Percentiles rank a stretch among this genome's conserved stretches.
phyloP scores from a whole-genome alignment of 345 rosid species.

The Arabidopsis arenosa region DNA sequence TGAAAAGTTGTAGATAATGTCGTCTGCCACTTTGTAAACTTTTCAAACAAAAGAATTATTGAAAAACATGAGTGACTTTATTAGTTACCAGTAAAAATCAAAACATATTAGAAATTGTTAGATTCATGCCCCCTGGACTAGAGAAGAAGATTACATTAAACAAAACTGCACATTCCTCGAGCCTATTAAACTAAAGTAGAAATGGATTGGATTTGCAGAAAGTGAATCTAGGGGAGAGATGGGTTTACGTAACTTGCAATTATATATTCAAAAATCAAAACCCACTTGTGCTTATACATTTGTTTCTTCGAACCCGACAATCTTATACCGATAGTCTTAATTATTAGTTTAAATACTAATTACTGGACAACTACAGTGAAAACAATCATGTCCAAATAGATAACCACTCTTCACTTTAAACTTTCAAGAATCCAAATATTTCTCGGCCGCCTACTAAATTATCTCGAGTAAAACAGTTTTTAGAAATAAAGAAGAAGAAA shows the following conservation, averaged over 20 bases:
- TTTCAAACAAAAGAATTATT: not conserved
- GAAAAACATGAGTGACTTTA: constrained; percentile 10
- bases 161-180: constrained; percentile 37
- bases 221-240: constrained; percentile 39
- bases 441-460: not conserved
- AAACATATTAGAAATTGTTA: constrained; percentile 18
- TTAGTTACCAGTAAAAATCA: constrained; percentile 16
- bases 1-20: not conserved
- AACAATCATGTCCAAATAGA: constrained; percentile 16
- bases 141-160: constrained; percentile 29
- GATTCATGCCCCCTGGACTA: constrained; percentile 43
- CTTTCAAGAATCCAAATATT: not conserved
- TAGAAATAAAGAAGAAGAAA: not conserved
- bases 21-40: constrained; percentile 20
- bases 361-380: constrained; percentile 4
- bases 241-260: constrained; percentile 32
- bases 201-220: constrained; percentile 41
- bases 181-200: constrained; percentile 31
- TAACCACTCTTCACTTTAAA: not conserved
- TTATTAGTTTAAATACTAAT: constrained; percentile 26
- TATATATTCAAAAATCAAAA: constrained; percentile 20
- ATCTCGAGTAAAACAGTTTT: not conserved
- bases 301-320: constrained; percentile 39
- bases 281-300: constrained; percentile 33
- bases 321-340: not conserved